Evolutionary conservation across 1,284 basidiomycete species (phyloP).

Genomic region (Apiotrichum gamsii): DNA sequence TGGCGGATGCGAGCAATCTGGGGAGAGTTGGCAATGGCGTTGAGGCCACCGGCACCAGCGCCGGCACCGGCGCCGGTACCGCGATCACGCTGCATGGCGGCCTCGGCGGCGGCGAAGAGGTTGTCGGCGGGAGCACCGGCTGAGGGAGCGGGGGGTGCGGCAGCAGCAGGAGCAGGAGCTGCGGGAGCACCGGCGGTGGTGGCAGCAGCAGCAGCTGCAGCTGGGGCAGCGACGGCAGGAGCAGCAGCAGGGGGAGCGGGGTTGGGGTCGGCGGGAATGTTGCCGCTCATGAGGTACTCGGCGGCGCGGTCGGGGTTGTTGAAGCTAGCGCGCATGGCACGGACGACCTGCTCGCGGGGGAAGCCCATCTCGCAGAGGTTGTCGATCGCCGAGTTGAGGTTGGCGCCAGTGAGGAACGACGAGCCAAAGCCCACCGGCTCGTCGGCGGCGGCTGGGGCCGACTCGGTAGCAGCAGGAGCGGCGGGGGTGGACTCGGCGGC

Average conservation of each 20-base stretch:
- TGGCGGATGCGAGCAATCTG: constrained; percentile 65
- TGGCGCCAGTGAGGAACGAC: constrained; percentile 58
- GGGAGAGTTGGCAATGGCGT: constrained; percentile 54
- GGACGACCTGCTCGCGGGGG: constrained; percentile 72
- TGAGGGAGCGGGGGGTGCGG: constrained; percentile 44
- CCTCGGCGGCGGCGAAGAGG: constrained; percentile 48
- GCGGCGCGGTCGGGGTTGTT: constrained; percentile 98
- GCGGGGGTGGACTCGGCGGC: constrained; percentile 26
- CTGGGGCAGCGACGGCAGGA: constrained; percentile 11
- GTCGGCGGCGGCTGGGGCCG: constrained; percentile 37
- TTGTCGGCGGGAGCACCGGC: constrained; percentile 46
- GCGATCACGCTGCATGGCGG: constrained; percentile 46
- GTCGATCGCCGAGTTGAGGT: constrained; percentile 65
- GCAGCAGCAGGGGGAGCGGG: neutral
- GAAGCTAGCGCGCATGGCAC: constrained; percentile 85
- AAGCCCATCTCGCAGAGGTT: constrained; percentile 96
- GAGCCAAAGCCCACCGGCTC: constrained; percentile 14
- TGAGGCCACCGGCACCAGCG: constrained; percentile 23
- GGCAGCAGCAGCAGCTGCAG: neutral
- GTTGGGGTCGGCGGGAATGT: constrained; percentile 36
- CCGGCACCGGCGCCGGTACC: constrained; percentile 37
- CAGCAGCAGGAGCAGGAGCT: constrained; percentile 39
- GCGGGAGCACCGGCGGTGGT: constrained; percentile 51
- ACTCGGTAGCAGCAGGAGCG: constrained; percentile 21
- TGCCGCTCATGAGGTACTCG: constrained; percentile 81